These are phyloP conservation scores for Teratosphaeria nubilosa DNA, from an alignment of 2,329 filamentous ascomycete species.

Conservation along the genomic window DNA sequence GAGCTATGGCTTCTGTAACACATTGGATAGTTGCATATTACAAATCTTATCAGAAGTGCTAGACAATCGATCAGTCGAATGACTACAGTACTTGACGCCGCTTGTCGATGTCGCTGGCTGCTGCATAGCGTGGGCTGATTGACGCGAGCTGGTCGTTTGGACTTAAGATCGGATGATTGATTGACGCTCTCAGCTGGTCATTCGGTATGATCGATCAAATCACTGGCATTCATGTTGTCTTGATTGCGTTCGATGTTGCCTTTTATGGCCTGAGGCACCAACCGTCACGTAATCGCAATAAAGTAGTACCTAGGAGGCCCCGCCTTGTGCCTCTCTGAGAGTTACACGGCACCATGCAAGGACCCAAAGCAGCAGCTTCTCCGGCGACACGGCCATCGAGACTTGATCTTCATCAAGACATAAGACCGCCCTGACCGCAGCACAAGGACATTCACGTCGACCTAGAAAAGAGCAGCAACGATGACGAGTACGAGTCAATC, in stretches of 20 bases:
- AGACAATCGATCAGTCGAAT: too few species aligned
- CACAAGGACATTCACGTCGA: not conserved
- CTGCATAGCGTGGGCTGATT: not conserved
- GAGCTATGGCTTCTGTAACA: not conserved
- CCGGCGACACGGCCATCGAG: constrained; percentile 1
- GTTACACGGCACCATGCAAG: constrained; percentile 2
- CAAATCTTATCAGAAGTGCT: not conserved
- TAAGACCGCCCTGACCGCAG: constrained; percentile 1
- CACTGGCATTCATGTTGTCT: too few species aligned
- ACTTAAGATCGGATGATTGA: too few species aligned
- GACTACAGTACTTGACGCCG: too few species aligned
- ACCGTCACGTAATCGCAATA: not conserved
- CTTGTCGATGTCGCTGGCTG: not conserved
- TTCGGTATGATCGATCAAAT: not conserved
- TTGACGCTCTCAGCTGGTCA: too few species aligned
- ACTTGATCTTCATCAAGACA: not conserved
- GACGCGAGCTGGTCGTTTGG: not conserved
- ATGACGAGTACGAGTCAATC: not conserved
- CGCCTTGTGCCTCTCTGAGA: not conserved
- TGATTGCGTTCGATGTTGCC: too few species aligned
- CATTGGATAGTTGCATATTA: not conserved
- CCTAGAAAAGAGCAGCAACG: not conserved
- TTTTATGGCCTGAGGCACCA: not conserved
- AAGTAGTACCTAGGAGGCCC: not conserved
- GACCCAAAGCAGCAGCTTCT: constrained; percentile 3